phyloP scores from a whole-genome alignment of 352 stramenopile genomes.

The Saprolegnia diclina region DNA sequence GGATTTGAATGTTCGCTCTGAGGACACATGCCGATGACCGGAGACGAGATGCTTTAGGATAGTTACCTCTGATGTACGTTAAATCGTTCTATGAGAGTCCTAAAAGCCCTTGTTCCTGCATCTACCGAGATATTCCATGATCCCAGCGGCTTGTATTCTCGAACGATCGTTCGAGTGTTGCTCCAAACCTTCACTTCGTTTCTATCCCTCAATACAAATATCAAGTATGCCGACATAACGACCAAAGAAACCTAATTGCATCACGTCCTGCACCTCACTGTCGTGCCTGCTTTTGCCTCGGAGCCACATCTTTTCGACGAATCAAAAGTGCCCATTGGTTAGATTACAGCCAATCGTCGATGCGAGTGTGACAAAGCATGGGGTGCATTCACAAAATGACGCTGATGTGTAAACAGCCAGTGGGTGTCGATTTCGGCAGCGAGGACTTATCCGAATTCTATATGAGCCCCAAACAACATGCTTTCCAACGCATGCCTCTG shows the following conservation, averaged over 20 bases:
- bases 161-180: neutral
- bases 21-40: no score
- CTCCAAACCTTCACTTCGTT: neutral
- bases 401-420: neutral
- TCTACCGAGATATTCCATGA: no score
- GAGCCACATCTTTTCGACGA: neutral
- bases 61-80: no score
- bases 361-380: neutral
- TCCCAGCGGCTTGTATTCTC: neutral
- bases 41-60: no score
- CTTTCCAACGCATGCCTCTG: no score
- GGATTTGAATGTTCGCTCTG: no score
- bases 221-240: neutral
- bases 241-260: neutral
- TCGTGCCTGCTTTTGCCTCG: neutral
- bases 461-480: neutral
- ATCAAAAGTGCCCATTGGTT: neutral
- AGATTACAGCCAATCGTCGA: neutral
- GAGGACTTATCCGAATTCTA: neutral
- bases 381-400: neutral
- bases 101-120: no score
- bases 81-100: no score
- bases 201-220: neutral
- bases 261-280: neutral
- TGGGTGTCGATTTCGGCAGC: neutral